These are phyloP conservation scores for Helichrysum umbraculigerum DNA, from an alignment of 129 eudicot species.

Conservation along the genomic window DNA sequence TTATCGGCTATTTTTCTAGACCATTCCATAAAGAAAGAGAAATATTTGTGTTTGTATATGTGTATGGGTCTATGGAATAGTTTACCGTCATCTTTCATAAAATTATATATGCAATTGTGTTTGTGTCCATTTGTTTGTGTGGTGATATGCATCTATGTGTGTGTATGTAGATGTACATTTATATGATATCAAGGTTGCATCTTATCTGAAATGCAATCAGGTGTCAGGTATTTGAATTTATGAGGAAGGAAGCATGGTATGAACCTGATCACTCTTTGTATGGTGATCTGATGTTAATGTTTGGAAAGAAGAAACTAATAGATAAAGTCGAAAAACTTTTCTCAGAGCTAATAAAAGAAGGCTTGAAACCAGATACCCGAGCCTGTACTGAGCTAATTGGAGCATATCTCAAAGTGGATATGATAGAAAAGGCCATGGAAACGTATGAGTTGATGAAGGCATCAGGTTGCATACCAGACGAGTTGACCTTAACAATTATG, in stretches of 20 bases:
- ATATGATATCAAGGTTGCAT: constrained; percentile 31
- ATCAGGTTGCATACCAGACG: constrained; percentile 69
- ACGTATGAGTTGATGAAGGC: constrained; percentile 66
- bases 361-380: constrained; percentile 62
- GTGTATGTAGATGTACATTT: background rate
- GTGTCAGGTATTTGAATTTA: constrained; percentile 68
- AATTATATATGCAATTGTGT: background rate
- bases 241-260: constrained; percentile 70
- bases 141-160: background rate
- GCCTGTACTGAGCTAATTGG: constrained; percentile 77
- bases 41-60: background rate
- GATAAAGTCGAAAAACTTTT: constrained; percentile 59
- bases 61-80: background rate
- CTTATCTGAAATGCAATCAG: constrained; percentile 56
- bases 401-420: constrained; percentile 61
- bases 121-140: background rate
- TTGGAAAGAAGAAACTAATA: constrained; percentile 65
- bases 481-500: constrained; percentile 67
- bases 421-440: constrained; percentile 74
- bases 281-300: constrained; percentile 58
- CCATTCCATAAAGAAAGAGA: too few relatives aligned
- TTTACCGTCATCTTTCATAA: too few relatives aligned
- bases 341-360: constrained; percentile 51
- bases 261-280: constrained; percentile 53
- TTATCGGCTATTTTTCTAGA: too few relatives aligned